Evolutionary conservation across 345 rosid genomes (phyloP).

Genomic region (Heritiera littoralis): DNA sequence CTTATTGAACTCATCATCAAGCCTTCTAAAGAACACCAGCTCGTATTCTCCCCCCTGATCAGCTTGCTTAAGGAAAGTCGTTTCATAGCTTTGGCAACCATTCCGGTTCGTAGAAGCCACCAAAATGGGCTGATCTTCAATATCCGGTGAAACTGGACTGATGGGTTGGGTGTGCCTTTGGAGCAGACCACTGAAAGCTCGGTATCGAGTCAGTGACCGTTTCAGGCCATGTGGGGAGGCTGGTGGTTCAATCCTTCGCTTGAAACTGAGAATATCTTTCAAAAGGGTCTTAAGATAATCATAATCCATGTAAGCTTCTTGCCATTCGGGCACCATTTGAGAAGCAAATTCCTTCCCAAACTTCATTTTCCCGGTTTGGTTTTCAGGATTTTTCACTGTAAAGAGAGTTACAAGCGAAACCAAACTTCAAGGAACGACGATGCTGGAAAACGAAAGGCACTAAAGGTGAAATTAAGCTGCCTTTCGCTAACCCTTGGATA

Average conservation of each 20-base stretch:
- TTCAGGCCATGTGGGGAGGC: background rate
- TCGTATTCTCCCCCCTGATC: background rate
- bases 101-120: background rate
- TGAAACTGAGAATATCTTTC: background rate
- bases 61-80: background rate
- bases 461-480: background rate
- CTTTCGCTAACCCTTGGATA: no score
- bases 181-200: background rate
- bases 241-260: background rate
- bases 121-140: background rate
- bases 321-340: background rate
- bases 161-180: background rate
- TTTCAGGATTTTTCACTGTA: no score
- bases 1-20: conserved; percentile 12
- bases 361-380: background rate
- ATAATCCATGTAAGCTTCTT: background rate
- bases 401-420: background rate
- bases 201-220: background rate
- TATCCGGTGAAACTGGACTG: background rate
- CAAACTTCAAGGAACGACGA: background rate
- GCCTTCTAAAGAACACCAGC: conserved; percentile 7
- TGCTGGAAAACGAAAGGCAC: no score
- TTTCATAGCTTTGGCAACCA: background rate
- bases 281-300: background rate
- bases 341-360: background rate